Evolutionary conservation across 441 rosid species (phyloP).

Genomic region (Pelargonium citronellum): DNA sequence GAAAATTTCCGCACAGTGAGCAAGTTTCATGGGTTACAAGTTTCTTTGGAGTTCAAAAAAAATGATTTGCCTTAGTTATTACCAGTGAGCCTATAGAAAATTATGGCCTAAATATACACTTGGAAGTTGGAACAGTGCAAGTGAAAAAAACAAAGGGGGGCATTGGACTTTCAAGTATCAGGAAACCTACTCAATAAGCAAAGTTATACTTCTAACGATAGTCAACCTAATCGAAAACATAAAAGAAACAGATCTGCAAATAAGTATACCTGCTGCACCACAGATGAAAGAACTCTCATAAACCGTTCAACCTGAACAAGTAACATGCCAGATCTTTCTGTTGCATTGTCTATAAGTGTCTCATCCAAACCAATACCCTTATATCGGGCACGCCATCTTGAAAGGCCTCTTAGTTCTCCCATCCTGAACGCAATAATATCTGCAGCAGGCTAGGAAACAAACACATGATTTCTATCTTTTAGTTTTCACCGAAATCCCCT

Average conservation of each 20-base stretch:
- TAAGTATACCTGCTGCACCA: slow-evolving; percentile 73
- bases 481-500: slow-evolving; percentile 31
- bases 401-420: slow-evolving; percentile 91
- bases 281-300: slow-evolving; percentile 72
- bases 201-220: slow-evolving; percentile 1
- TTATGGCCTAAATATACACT: background rate
- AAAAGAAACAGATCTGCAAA: slow-evolving; percentile 14
- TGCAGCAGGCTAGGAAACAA: slow-evolving; percentile 81
- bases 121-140: background rate
- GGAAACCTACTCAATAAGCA: background rate
- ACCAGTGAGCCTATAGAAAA: background rate
- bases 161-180: background rate
- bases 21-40: background rate
- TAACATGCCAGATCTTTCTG: slow-evolving; percentile 73
- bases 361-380: slow-evolving; percentile 82
- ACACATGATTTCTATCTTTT: slow-evolving; percentile 24
- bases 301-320: slow-evolving; percentile 80
- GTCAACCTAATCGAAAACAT: background rate
- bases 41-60: background rate
- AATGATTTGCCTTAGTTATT: background rate
- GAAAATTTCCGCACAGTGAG: background rate
- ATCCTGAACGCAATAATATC: slow-evolving; percentile 88
- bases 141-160: background rate
- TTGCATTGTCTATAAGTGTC: slow-evolving; percentile 54
- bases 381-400: slow-evolving; percentile 86